phyloP scores from a whole-genome alignment of 1,284 basidiomycete species.

The Limonomyces culmigenus region DNA sequence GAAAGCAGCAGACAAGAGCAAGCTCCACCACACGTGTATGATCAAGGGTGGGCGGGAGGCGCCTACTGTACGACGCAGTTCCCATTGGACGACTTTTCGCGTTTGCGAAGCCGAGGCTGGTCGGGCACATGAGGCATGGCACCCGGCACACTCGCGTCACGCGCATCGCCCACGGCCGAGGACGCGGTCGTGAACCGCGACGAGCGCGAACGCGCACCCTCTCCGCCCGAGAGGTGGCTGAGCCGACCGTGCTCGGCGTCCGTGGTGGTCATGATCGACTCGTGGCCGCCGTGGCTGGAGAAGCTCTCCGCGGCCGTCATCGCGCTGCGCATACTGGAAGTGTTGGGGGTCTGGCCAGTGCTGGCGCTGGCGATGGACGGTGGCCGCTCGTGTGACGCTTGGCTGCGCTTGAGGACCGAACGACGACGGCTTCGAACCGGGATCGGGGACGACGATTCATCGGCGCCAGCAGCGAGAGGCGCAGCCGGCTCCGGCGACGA shows the following conservation, averaged over 20 bases:
- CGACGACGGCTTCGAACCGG: slow-evolving; percentile 12
- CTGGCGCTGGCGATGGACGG: slow-evolving; percentile 18
- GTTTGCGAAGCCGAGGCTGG: too few species aligned
- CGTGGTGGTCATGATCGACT: slow-evolving; percentile 6
- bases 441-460: slow-evolving; percentile 1
- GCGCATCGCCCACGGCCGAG: too few species aligned
- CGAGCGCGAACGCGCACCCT: not conserved
- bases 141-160: not conserved
- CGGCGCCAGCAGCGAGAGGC: slow-evolving; percentile 8
- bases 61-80: too few species aligned
- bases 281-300: slow-evolving; percentile 11
- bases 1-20: too few species aligned
- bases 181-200: not conserved
- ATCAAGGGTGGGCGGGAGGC: too few species aligned
- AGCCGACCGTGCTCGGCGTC: not conserved
- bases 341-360: slow-evolving; percentile 12
- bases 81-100: too few species aligned
- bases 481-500: slow-evolving; percentile 13
- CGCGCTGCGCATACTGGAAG: slow-evolving; percentile 19
- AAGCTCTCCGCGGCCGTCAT: slow-evolving; percentile 16
- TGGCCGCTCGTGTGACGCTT: slow-evolving; percentile 13
- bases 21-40: too few species aligned
- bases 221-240: not conserved
- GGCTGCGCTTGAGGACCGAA: slow-evolving; percentile 15
- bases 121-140: too few species aligned